Conservation (phyloP, 352 stramenopile species). For the Phytophthora melonis region DNA sequence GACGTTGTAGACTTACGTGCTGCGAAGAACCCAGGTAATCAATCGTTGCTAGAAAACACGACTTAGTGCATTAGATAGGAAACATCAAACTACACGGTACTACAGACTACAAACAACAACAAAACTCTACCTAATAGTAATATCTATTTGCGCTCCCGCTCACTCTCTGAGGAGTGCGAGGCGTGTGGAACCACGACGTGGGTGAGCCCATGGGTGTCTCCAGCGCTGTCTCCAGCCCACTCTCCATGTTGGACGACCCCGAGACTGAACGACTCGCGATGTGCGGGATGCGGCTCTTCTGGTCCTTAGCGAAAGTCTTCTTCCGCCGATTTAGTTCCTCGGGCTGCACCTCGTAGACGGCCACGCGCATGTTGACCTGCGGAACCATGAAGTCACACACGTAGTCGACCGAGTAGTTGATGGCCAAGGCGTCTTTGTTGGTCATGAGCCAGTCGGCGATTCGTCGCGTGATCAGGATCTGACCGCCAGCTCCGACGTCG, state of each 20-base stretch:
- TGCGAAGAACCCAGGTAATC: too few species aligned
- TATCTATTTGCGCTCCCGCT: constrained; percentile 16
- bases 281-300: constrained; percentile 41
- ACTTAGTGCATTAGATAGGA: neutral
- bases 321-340: constrained; percentile 37
- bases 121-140: constrained; percentile 12
- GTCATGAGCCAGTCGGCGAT: constrained; percentile 57
- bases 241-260: constrained; percentile 36
- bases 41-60: neutral
- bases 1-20: too few species aligned
- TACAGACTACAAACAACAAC: constrained; percentile 22
- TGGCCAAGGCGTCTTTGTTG: constrained; percentile 47
- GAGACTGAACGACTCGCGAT: constrained; percentile 28
- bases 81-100: constrained; percentile 5
- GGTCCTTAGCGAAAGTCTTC: constrained; percentile 45
- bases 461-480: constrained; percentile 60
- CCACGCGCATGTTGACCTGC: constrained; percentile 45
- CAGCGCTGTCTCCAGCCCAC: constrained; percentile 30
- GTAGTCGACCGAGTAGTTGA: constrained; percentile 43
- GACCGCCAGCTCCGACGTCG: constrained; percentile 56
- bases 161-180: constrained; percentile 23
- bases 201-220: constrained; percentile 36
- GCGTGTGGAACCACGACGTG: constrained; percentile 36
- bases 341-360: constrained; percentile 47
- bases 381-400: constrained; percentile 50